Conservation (phyloP, 176 grass and related monocot species). For the Puya raimondii region DNA sequence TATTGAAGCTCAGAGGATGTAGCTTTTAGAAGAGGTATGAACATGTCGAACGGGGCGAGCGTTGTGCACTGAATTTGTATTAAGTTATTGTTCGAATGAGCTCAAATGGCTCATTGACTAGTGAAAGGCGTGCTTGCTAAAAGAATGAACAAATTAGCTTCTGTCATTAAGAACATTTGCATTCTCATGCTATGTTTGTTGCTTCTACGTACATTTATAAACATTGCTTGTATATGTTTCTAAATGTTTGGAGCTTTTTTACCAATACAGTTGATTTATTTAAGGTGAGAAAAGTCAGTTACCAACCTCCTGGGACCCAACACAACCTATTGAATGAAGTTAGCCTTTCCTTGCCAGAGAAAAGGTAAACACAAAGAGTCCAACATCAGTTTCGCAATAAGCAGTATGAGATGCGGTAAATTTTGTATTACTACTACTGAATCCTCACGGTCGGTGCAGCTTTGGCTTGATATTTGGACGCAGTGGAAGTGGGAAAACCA, state of each 20-base stretch:
- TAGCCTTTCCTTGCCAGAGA: conserved; percentile 55
- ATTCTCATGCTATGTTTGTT: too few relatives aligned
- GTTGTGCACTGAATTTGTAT: too few relatives aligned
- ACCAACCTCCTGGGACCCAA: conserved; percentile 65
- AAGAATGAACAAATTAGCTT: too few relatives aligned
- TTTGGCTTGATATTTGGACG: conserved; percentile 94
- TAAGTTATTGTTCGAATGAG: too few relatives aligned
- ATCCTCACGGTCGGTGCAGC: conserved; percentile 27
- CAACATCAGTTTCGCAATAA: not conserved
- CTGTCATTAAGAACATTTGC: too few relatives aligned
- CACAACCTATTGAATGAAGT: conserved; percentile 57
- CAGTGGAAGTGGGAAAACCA: conserved; percentile 83
- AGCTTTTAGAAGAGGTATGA: too few relatives aligned
- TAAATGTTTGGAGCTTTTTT: not conserved
- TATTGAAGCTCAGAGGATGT: too few relatives aligned
- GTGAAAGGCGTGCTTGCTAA: too few relatives aligned
- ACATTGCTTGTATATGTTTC: too few relatives aligned
- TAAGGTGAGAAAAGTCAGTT: conserved; percentile 68
- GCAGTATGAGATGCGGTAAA: not conserved
- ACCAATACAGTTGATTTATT: conserved; percentile 36
- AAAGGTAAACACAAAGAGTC: conserved; percentile 34
- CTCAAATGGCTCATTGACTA: too few relatives aligned
- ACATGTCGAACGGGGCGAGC: too few relatives aligned
- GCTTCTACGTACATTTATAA: too few relatives aligned
- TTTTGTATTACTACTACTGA: not conserved